Evolutionary conservation across 495 filamentous ascomycete species (phyloP).

Genomic region (Hyaloscypha finlandica): DNA sequence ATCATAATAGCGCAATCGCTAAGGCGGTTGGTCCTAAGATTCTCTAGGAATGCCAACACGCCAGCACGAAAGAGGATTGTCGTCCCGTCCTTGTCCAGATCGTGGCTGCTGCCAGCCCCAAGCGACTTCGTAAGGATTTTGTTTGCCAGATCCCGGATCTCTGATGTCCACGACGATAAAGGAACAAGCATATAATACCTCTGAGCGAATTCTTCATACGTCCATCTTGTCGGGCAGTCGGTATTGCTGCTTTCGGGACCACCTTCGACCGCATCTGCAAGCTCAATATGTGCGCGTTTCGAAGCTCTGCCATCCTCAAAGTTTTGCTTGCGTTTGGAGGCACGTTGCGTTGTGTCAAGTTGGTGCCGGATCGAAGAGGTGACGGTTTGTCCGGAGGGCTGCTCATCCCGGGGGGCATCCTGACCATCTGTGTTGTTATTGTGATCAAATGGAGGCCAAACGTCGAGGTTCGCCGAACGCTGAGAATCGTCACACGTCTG

Average conservation of each 20-base stretch:
- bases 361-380: conserved; percentile 21
- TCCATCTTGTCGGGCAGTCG: conserved; percentile 97
- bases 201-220: conserved; percentile 96
- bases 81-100: too few relatives aligned
- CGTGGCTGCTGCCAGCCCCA: too few relatives aligned
- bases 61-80: too few relatives aligned
- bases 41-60: too few relatives aligned
- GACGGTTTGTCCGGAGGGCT: conserved; percentile 14
- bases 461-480: conserved; percentile 17
- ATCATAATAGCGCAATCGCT: too few relatives aligned
- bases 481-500: conserved; percentile 22
- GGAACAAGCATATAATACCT: conserved; percentile 98
- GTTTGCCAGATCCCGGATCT: conserved; percentile 91
- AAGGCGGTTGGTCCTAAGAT: too few relatives aligned
- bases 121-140: too few relatives aligned
- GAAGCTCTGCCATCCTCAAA: conserved; percentile 17
- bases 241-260: conserved; percentile 37
- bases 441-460: conserved; percentile 20
- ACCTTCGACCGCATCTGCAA: conserved; percentile 10
- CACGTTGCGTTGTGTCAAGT: conserved; percentile 15
- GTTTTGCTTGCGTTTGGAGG: conserved; percentile 19
- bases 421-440: conserved; percentile 20
- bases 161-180: conserved; percentile 86
- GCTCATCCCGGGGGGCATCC: conserved; percentile 21
- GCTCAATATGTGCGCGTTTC: conserved; percentile 20